Percentiles rank a stretch among this genome's conserved stretches.
Conservation (phyloP, 2,329 filamentous ascomycete genomes). For the Paraconiothyrium brasiliense region DNA sequence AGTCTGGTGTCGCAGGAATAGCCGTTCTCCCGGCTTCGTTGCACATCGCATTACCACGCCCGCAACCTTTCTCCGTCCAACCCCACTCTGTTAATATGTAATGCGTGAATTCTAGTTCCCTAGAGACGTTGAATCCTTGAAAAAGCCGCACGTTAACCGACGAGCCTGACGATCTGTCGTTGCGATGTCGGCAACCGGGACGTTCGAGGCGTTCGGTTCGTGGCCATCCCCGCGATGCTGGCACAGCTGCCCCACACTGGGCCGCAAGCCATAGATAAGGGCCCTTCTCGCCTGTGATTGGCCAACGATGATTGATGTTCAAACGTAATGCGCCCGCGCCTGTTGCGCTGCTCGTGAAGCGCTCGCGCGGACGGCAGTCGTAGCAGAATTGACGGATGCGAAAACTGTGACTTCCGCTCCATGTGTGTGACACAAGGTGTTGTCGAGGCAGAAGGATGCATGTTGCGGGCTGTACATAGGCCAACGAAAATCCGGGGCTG, state of each 20-base stretch:
- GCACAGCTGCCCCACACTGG: conserved; percentile 18
- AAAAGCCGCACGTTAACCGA: conserved; percentile 32
- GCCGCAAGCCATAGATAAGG: conserved; percentile 30
- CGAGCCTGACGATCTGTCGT: conserved; percentile 17
- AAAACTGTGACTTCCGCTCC: not conserved
- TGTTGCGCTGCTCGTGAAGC: conserved; percentile 21
- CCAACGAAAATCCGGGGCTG: conserved; percentile 28
- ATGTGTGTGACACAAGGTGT: not conserved
- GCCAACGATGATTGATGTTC: conserved; percentile 38
- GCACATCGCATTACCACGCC: conserved; percentile 9
- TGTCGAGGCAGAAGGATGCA: not conserved
- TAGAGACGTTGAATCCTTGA: conserved; percentile 19
- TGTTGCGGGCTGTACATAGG: conserved; percentile 7
- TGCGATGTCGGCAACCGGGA: conserved; percentile 42
- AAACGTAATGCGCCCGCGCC: conserved; percentile 46
- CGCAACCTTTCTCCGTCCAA: conserved; percentile 23
- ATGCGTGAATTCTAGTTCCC: conserved; percentile 16
- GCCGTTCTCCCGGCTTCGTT: not conserved
- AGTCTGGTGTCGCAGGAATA: not conserved
- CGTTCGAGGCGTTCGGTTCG: conserved; percentile 15
- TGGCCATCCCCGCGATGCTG: conserved; percentile 21
- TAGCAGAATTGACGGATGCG: not conserved
- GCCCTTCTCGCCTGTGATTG: conserved; percentile 37
- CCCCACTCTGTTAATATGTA: conserved; percentile 37
- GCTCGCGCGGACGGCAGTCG: conserved; percentile 23